Conservation (phyloP, 768 basidiomycete species). For the Tephrocybe sp. region DNA sequence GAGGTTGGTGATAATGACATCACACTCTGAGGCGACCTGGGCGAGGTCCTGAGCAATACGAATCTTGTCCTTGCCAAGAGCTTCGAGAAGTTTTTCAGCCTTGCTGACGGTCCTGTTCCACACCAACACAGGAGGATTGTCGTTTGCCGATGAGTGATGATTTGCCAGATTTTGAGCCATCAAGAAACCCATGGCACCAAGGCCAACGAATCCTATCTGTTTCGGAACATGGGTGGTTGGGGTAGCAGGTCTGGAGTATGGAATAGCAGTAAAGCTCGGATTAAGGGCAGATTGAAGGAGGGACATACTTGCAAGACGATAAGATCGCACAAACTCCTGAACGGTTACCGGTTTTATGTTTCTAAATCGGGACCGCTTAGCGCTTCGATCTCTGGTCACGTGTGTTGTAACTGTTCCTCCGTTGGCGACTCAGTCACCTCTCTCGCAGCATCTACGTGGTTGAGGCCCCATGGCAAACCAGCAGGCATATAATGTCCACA, state of each 20-base stretch:
- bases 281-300: conserved; percentile 20
- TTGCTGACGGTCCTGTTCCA: conserved; percentile 76
- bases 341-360: not conserved
- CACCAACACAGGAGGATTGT: conserved; percentile 57
- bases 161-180: conserved; percentile 84
- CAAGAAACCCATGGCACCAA: conserved; percentile 70
- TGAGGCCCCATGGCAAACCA: conserved; percentile 46
- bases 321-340: not conserved
- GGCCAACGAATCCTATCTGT: conserved; percentile 44
- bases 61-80: conserved; percentile 53
- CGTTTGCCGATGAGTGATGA: conserved; percentile 34
- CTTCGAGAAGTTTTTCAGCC: conserved; percentile 53
- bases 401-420: conserved; percentile 4
- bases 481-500: conserved; percentile 48
- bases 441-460: conserved; percentile 13
- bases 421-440: not conserved
- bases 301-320: conserved; percentile 19
- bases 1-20: conserved; percentile 76
- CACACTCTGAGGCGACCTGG: conserved; percentile 65
- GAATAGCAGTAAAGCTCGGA: conserved; percentile 19
- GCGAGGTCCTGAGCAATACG: conserved; percentile 55
- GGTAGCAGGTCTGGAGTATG: conserved; percentile 61
- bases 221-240: conserved; percentile 34
- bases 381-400: conserved; percentile 12
- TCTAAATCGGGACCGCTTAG: conserved; percentile 2